A percentile compares a stretch with the other conserved stretches of the same genome.
Conservation (phyloP, 495 filamentous ascomycete species). For the Aspergillus hancockii region DNA sequence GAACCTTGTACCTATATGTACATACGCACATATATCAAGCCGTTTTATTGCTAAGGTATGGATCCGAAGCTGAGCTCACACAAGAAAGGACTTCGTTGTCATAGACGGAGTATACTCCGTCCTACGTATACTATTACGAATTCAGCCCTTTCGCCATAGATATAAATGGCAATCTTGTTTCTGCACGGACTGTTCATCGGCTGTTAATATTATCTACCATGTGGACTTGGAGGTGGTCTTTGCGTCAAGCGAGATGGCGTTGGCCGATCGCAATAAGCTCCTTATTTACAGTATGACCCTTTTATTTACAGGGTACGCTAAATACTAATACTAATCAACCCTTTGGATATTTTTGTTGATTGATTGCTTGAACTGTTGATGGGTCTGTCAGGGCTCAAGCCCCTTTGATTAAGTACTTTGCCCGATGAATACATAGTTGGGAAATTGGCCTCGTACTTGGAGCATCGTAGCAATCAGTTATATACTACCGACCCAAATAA, state of each 20-base stretch:
- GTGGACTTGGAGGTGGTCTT: conserved; percentile 18
- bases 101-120: neutral
- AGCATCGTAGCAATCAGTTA: neutral
- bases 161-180: conserved; percentile 5
- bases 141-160: neutral
- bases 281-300: neutral
- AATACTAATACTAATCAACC: too few species aligned
- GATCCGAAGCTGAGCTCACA: neutral
- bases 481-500: neutral
- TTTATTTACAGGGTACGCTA: neutral
- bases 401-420: too few species aligned
- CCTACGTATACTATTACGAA: conserved; percentile 3
- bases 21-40: neutral
- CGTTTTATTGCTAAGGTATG: neutral
- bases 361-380: too few species aligned
- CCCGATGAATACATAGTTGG: neutral
- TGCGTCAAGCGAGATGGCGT: conserved; percentile 16
- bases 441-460: neutral
- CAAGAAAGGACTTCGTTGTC: neutral
- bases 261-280: conserved; percentile 22
- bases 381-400: too few species aligned
- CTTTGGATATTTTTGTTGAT: too few species aligned
- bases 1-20: too few species aligned
- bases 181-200: conserved; percentile 16
- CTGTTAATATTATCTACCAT: conserved; percentile 22